Conservation (phyloP, 169 alveolate genomes). For the Cystoisospora suis region DNA sequence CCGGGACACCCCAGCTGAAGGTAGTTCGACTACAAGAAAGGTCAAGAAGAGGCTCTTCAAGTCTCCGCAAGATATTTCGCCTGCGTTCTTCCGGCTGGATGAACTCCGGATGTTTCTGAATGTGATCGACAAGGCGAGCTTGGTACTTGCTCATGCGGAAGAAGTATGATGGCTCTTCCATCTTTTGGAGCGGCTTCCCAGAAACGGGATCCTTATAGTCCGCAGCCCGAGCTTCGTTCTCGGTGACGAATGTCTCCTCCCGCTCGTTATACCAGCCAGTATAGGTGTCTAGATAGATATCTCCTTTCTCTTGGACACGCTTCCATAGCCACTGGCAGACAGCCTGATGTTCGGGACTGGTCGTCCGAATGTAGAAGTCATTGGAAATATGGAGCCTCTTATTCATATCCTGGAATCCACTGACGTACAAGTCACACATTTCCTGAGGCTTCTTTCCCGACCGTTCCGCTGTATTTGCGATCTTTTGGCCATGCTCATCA, state of each 20-base stretch:
- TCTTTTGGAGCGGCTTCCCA: conserved; percentile 80
- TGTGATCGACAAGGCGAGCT: conserved; percentile 77
- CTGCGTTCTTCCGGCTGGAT: conserved; percentile 84
- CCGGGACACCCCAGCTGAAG: conserved; percentile 93
- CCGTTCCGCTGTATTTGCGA: conserved; percentile 87
- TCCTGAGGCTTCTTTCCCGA: conserved; percentile 81
- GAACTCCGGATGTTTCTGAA: conserved; percentile 76
- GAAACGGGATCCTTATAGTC: conserved; percentile 86
- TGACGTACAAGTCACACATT: conserved; percentile 78
- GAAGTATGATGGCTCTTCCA: conserved; percentile 90
- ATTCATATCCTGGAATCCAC: conserved; percentile 62
- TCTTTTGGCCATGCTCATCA: conserved; percentile 94
- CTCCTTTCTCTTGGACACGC: conserved; percentile 77
- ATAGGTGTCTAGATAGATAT: conserved; percentile 74
- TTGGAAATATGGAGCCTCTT: conserved; percentile 68
- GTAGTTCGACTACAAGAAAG: conserved; percentile 88
- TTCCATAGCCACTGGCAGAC: conserved; percentile 83
- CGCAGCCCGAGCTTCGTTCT: conserved; percentile 86
- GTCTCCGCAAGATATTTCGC: conserved; percentile 80
- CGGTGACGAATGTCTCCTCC: conserved; percentile 92
- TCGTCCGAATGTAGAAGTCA: conserved; percentile 87
- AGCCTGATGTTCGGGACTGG: conserved; percentile 80
- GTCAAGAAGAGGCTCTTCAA: conserved; percentile 84
- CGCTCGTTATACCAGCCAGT: conserved; percentile 90
- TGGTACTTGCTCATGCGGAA: conserved; percentile 90